Evolutionary conservation across 768 basidiomycete genomes (phyloP).

Genomic region (Boletales sp.): DNA sequence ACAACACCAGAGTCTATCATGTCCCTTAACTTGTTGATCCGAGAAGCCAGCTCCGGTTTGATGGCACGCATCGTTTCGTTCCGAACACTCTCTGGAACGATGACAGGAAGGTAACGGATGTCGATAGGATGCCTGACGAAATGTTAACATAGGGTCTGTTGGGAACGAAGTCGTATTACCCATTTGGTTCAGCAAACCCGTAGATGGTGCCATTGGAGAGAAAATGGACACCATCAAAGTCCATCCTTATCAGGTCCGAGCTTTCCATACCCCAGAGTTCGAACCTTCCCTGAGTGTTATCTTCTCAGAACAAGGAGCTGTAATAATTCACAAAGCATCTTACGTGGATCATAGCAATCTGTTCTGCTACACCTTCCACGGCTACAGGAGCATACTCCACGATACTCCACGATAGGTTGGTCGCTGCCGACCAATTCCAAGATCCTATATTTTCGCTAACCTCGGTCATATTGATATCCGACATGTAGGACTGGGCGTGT

Average conservation of each 20-base stretch:
- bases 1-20: conserved; percentile 63
- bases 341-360: conserved; percentile 64
- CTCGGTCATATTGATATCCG: conserved; percentile 47
- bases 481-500: conserved; percentile 48
- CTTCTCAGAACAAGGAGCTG: conserved; percentile 2
- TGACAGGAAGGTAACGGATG: conserved; percentile 59
- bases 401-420: conserved; percentile 62
- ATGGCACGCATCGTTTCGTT: conserved; percentile 61
- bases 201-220: conserved; percentile 71
- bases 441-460: conserved; percentile 44
- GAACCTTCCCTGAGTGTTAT: conserved; percentile 54
- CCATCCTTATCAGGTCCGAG: conserved; percentile 58
- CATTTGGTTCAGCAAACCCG: conserved; percentile 61
- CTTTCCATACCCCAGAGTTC: conserved; percentile 57
- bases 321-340: conserved; percentile 24
- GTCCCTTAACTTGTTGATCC: conserved; percentile 56
- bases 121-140: conserved; percentile 52
- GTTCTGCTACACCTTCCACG: conserved; percentile 37
- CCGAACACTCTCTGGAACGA: conserved; percentile 53
- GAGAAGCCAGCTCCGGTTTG: conserved; percentile 54
- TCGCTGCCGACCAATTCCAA: conserved; percentile 71
- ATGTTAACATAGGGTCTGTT: not conserved
- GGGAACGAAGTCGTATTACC: conserved; percentile 39
- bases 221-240: conserved; percentile 79
- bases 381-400: conserved; percentile 52